phyloP scores from a whole-genome alignment of 139 green algal genomes.

The Spirogloea muscicola region DNA sequence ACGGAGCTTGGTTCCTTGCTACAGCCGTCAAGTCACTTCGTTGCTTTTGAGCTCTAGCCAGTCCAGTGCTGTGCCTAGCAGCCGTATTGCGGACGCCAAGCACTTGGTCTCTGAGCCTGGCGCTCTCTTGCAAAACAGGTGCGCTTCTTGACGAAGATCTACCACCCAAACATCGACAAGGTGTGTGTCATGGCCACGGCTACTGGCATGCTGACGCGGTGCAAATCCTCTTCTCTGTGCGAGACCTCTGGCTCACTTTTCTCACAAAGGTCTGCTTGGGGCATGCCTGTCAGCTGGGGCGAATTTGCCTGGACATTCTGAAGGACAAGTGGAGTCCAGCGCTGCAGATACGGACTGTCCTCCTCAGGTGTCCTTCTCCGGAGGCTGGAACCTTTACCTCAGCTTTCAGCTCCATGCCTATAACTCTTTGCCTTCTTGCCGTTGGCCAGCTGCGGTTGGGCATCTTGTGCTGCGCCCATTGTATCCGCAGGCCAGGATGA shows the following conservation, averaged over 20 bases:
- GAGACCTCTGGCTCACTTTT: too few relatives aligned
- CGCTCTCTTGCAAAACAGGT: conserved; percentile 57
- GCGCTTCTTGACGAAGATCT: conserved; percentile 97
- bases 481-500: neutral
- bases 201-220: too few relatives aligned
- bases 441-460: neutral
- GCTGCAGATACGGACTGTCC: conserved; percentile 95
- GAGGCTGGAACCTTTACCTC: conserved; percentile 8
- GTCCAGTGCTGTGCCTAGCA: too few relatives aligned
- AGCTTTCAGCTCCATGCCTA: neutral
- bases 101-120: neutral
- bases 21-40: too few relatives aligned
- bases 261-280: too few relatives aligned
- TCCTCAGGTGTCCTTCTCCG: conserved; percentile 64
- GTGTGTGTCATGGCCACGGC: too few relatives aligned
- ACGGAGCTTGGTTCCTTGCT: too few relatives aligned
- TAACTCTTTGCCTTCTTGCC: neutral
- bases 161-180: conserved; percentile 98
- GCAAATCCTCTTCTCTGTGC: too few relatives aligned
- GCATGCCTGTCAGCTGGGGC: conserved; percentile 71
- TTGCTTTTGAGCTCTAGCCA: too few relatives aligned
- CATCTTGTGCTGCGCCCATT: neutral
- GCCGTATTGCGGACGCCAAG: too few relatives aligned
- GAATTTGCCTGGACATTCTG: conserved; percentile 98
- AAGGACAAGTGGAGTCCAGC: conserved; percentile 99